Evolutionary conservation across 73 alveolate genomes (phyloP).

Genomic region (Paramecium biaurelia): DNA sequence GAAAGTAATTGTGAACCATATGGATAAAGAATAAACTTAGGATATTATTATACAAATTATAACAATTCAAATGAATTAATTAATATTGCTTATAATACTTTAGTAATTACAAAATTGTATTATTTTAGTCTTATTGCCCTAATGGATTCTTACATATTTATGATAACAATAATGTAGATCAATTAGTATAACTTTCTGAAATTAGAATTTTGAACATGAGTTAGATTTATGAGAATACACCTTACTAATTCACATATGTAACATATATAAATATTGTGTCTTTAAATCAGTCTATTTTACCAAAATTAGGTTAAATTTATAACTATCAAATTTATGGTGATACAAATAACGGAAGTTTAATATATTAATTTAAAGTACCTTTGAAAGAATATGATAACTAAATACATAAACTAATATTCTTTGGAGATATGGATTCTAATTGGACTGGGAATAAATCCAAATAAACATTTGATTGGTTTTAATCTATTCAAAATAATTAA

Average conservation of each 20-base stretch:
- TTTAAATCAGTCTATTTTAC: not conserved
- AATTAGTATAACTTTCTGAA: not conserved
- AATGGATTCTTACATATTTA: not conserved
- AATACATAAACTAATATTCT: not conserved
- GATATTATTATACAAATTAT: not conserved
- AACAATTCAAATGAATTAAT: not conserved
- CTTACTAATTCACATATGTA: not conserved
- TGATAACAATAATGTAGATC: not conserved
- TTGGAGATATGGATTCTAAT: conserved; percentile 51
- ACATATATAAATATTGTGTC: not conserved
- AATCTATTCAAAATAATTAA: not conserved
- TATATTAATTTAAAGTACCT: not conserved
- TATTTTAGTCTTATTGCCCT: not conserved
- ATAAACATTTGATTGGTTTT: conserved; percentile 27
- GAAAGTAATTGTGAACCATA: not conserved
- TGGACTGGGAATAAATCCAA: conserved; percentile 13
- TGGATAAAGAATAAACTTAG: not conserved
- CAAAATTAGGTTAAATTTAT: not conserved
- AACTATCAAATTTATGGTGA: not conserved
- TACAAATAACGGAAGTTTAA: not conserved
- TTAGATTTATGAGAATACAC: not conserved
- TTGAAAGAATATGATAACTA: not conserved
- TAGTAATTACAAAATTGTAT: not conserved
- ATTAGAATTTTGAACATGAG: not conserved
- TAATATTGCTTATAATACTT: conserved; percentile 1